Conservation (phyloP, 192 early-diverging fungal species). For the Lobosporangium transversale region DNA sequence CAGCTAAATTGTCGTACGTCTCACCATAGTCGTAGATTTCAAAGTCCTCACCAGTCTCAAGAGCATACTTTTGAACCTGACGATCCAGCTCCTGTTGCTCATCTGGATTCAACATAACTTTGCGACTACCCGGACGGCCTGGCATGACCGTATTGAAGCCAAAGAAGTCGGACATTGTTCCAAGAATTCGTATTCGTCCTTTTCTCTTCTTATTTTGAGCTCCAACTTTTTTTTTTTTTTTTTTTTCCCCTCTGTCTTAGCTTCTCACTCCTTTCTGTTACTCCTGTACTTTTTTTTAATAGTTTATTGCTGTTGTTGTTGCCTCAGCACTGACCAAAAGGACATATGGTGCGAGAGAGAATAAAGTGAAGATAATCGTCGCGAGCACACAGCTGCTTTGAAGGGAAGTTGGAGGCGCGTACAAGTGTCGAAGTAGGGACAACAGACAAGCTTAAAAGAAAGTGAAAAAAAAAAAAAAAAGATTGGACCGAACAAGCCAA, state of each 20-base stretch:
- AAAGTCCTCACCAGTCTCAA: constrained; percentile 62
- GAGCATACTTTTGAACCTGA: constrained; percentile 48
- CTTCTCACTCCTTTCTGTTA: too few relatives aligned
- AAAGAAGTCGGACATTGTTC: constrained; percentile 53
- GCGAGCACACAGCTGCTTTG: not conserved
- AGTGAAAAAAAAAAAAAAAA: not conserved
- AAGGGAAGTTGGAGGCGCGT: not conserved
- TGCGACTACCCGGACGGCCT: constrained; percentile 34
- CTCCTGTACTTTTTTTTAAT: too few relatives aligned
- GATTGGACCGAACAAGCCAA: too few relatives aligned
- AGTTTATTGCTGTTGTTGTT: not conserved
- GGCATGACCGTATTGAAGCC: constrained; percentile 67
- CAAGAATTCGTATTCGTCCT: not conserved
- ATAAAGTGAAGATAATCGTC: not conserved
- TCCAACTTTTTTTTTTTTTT: too few relatives aligned
- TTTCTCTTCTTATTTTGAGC: too few relatives aligned
- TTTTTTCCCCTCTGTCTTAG: too few relatives aligned
- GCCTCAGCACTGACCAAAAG: not conserved
- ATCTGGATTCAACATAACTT: constrained; percentile 51
- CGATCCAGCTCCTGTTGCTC: constrained; percentile 52
- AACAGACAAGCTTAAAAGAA: not conserved
- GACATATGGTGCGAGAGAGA: too few relatives aligned
- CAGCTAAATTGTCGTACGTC: constrained; percentile 63
- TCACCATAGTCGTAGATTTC: constrained; percentile 73
- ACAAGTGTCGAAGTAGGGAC: too few relatives aligned